Base-by-base conservation (phyloP, 805 yeast species). In the Lipomyces lipofer region DNA sequence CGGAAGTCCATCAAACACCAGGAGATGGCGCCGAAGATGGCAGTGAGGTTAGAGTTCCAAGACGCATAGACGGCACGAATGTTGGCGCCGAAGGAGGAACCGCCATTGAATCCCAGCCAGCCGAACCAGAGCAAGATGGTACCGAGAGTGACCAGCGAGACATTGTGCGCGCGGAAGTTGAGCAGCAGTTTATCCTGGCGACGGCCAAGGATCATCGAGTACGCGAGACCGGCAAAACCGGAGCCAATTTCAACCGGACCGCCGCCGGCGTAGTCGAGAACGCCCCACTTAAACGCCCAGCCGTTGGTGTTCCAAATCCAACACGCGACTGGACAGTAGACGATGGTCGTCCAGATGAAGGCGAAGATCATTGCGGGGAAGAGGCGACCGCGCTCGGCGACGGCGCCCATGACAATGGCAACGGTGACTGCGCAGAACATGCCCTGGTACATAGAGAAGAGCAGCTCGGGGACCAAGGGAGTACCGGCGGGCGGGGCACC, bases 221-320 rank as follows among this genome's bases (percentile, higher is more conserved):
- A 85, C 4, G 88, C 96, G 64, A 92, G 84, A 1, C 96, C 97
- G 32, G 89, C 86, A 22, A 90, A 86, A 57, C 98, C 98, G 22
- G 95, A 84, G 28, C 88, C 78, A 52, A 94, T 88, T 70, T 92
- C 98, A 25, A 92, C 97, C 0, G 97, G 96, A 0, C 97, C 97
- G 52, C 98, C 98, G 28, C 99, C 99, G 22, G 99, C 99, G 70
- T 88, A 92, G 69, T 92, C 99, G 48, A 92, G 75, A 1, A 85
- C 98, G 4, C 96, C 97, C 83, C 96, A 92, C 63, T 82, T 77
- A 62, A 78, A 78, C 33, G 96, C 96, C 98, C 98, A 92, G 36
- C 99, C 98, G 43, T 84, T 84, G 1, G 87, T 67, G 52, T 89
- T 86, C 98, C 98, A 92, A 51, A 88, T 83, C 97, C 98, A 91